Evolutionary conservation across 768 basidiomycete genomes (phyloP).

Genomic region (Suillus subalutaceus): DNA sequence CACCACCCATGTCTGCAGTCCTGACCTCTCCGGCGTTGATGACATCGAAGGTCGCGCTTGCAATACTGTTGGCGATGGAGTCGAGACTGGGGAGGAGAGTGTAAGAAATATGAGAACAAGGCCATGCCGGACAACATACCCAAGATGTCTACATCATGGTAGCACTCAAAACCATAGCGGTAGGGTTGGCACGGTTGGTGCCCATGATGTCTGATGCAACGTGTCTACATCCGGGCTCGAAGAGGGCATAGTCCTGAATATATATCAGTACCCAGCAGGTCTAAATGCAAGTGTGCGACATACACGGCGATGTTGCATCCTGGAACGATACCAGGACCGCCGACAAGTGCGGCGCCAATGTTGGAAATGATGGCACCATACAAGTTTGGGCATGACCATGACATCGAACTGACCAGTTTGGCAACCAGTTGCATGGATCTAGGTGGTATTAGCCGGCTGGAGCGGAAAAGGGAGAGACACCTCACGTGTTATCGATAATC

Average conservation of each 20-base stretch:
- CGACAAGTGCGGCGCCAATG: constrained; percentile 97
- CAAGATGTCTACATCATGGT: constrained; percentile 97
- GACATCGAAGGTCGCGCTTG: constrained; percentile 89
- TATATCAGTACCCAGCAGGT: constrained; percentile 14
- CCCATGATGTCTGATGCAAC: constrained; percentile 97
- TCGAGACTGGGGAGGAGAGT: constrained; percentile 64
- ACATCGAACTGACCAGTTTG: constrained; percentile 94
- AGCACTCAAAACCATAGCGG: constrained; percentile 95
- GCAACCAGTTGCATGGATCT: constrained; percentile 99
- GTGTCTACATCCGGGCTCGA: constrained; percentile 98
- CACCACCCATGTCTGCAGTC: constrained; percentile 96
- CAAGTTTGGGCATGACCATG: constrained; percentile 98
- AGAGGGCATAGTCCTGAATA: constrained; percentile 88
- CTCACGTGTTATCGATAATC: constrained; percentile 98
- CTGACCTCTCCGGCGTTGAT: constrained; percentile 86
- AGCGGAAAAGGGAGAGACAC: constrained; percentile 8
- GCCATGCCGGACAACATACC: constrained; percentile 49
- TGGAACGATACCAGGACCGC: constrained; percentile 96
- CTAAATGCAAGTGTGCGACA: constrained; percentile 24
- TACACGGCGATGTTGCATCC: constrained; percentile 95
- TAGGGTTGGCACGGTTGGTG: constrained; percentile 93
- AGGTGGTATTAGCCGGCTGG: constrained; percentile 4
- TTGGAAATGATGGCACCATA: constrained; percentile 98
- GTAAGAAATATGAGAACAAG: constrained; percentile 23
- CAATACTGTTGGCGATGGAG: constrained; percentile 90